These are phyloP conservation scores for Saccharomycopsis selenospora DNA, from an alignment of 805 yeast genomes.

Conservation along the genomic window DNA sequence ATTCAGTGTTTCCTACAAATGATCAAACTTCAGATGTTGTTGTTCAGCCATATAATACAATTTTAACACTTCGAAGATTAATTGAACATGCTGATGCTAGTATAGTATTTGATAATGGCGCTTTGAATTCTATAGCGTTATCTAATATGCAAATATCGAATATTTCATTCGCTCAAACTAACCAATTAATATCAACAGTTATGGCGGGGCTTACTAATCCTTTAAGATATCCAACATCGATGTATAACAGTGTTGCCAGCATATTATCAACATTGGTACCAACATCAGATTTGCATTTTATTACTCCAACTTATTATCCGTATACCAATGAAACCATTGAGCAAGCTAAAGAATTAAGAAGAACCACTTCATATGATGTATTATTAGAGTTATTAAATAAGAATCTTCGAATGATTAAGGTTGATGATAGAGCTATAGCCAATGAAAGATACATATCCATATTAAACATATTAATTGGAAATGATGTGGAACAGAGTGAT, in stretches of 20 bases:
- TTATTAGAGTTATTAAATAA: conserved; percentile 75
- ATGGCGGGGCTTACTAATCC: conserved; percentile 83
- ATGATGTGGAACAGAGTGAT: conserved; percentile 57
- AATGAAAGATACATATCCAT: conserved; percentile 57
- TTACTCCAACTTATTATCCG: conserved; percentile 71
- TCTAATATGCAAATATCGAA: conserved; percentile 47
- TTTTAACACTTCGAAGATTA: conserved; percentile 72
- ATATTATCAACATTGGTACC: conserved; percentile 79
- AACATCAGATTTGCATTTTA: conserved; percentile 73
- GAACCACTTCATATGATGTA: conserved; percentile 78
- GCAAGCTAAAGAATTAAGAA: conserved; percentile 51
- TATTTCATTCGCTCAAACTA: conserved; percentile 71
- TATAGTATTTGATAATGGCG: conserved; percentile 86
- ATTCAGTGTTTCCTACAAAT: conserved; percentile 76
- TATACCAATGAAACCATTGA: conserved; percentile 61
- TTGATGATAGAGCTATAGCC: conserved; percentile 34
- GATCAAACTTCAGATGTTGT: conserved; percentile 91
- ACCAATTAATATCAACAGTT: conserved; percentile 78
- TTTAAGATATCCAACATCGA: conserved; percentile 82
- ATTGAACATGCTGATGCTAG: conserved; percentile 82
- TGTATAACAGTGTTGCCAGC: conserved; percentile 79
- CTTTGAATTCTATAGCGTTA: conserved; percentile 66
- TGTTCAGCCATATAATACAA: conserved; percentile 91
- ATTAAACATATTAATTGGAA: conserved; percentile 61
- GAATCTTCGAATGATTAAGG: conserved; percentile 62